Percentiles rank a stretch among this genome's conserved stretches.
These are phyloP conservation scores for Hyaloraphidium curvatum DNA, from an alignment of 192 early-diverging fungal species.

Conservation along the genomic window DNA sequence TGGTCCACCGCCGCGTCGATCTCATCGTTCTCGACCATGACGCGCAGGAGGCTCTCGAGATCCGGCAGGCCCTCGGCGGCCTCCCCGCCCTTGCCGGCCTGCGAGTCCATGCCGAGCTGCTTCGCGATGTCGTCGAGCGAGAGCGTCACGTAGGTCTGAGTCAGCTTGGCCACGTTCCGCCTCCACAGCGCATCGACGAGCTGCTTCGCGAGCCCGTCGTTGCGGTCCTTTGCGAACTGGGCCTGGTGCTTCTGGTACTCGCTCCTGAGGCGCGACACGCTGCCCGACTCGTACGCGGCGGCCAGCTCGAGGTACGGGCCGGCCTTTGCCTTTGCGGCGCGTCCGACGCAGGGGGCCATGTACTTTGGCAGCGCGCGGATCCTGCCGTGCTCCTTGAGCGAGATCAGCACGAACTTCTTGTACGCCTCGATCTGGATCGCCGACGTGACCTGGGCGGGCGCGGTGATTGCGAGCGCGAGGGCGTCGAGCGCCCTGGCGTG, in stretches of 20 bases:
- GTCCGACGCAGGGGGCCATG: conserved; percentile 22
- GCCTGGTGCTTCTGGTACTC: conserved; percentile 20
- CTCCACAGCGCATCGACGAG: conserved; percentile 21
- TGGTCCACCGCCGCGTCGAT: too few relatives aligned
- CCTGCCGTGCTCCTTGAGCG: conserved; percentile 34
- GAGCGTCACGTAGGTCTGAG: conserved; percentile 59
- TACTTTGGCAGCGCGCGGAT: conserved; percentile 26
- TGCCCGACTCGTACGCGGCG: conserved; percentile 29
- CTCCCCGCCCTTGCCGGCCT: too few relatives aligned
- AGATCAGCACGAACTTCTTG: conserved; percentile 45
- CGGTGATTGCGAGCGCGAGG: conserved; percentile 36
- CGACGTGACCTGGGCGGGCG: conserved; percentile 38
- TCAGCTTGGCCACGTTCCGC: conserved; percentile 45
- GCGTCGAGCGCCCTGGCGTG: conserved; percentile 40
- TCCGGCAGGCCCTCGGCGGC: too few relatives aligned
- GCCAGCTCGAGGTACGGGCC: conserved; percentile 36
- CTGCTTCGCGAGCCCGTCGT: conserved; percentile 41
- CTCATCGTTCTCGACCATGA: too few relatives aligned
- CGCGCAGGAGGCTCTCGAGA: too few relatives aligned
- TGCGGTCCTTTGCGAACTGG: conserved; percentile 25
- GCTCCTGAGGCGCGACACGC: conserved; percentile 17
- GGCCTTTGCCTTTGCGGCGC: conserved; percentile 18
- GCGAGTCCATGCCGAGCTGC: conserved; percentile 23
- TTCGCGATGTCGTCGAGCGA: conserved; percentile 46
- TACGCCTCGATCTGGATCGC: conserved; percentile 57